Conservation (phyloP, 768 basidiomycete species). For the Terana coerulea region DNA sequence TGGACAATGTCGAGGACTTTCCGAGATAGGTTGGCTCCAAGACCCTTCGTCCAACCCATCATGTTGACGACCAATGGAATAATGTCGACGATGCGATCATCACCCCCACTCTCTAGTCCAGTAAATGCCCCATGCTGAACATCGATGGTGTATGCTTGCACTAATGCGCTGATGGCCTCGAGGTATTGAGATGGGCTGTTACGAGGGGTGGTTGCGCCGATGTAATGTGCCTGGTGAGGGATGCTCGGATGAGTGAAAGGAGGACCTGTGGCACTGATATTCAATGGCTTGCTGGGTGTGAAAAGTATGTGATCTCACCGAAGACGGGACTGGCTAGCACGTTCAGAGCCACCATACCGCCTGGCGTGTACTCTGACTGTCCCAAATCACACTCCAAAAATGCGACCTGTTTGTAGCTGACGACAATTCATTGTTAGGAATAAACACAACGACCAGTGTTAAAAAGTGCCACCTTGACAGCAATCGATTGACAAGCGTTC, state of each 20-base stretch:
- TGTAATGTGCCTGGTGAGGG: constrained; percentile 73
- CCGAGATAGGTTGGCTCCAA: constrained; percentile 75
- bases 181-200: constrained; percentile 77
- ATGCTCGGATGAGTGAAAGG: constrained; percentile 80
- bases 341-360: constrained; percentile 80
- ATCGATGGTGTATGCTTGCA: constrained; percentile 68
- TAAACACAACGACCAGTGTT: background rate
- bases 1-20: constrained; percentile 65
- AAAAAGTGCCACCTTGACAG: constrained; percentile 41
- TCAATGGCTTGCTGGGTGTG: background rate
- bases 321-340: constrained; percentile 64
- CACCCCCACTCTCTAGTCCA: constrained; percentile 23
- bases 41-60: constrained; percentile 95
- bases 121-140: constrained; percentile 45
- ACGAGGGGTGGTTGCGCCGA: constrained; percentile 76
- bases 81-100: constrained; percentile 43
- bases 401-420: constrained; percentile 76
- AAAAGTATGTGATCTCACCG: constrained; percentile 42
- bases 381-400: constrained; percentile 92
- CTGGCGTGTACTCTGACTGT: constrained; percentile 90
- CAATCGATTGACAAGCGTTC: constrained; percentile 68
- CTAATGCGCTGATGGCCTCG: constrained; percentile 56
- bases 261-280: constrained; percentile 51
- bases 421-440: background rate
- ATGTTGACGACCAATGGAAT: constrained; percentile 92